Percentiles rank a stretch among this genome's conserved stretches.
Conservation (phyloP, 495 filamentous ascomycete genomes). For the Aspergillus incahuasiensis region DNA sequence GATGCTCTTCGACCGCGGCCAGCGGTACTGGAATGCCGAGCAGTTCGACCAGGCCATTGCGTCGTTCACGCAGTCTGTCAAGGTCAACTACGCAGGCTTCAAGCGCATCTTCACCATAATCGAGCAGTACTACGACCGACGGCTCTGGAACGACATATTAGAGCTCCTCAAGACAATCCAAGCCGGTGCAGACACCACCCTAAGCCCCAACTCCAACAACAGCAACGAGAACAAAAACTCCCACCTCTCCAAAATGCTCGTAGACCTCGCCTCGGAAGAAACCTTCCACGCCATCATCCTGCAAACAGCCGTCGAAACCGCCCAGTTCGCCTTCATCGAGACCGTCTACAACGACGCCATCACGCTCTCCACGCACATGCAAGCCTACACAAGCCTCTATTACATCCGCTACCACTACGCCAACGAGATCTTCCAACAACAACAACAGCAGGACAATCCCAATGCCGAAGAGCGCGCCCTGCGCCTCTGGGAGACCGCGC, state of each 20-base stretch:
- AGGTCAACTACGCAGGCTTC: conserved; percentile 6
- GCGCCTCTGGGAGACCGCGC: conserved; percentile 15
- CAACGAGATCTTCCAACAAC: conserved; percentile 18
- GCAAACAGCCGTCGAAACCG: conserved; percentile 22
- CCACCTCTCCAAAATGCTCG: conserved; percentile 13
- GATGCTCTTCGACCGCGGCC: conserved; percentile 19
- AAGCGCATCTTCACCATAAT: conserved; percentile 22
- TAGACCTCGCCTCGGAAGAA: conserved; percentile 24
- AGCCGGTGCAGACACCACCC: background rate
- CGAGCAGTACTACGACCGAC: conserved; percentile 20
- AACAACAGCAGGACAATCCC: conserved; percentile 1
- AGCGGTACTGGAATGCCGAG: conserved; percentile 15
- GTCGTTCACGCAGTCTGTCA: conserved; percentile 9
- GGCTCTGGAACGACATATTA: conserved; percentile 27
- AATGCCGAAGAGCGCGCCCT: conserved; percentile 18
- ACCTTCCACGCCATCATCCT: conserved; percentile 26
- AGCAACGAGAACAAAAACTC: conserved; percentile 5
- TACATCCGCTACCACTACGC: conserved; percentile 21
- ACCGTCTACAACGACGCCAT: conserved; percentile 27
- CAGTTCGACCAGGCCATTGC: conserved; percentile 24
- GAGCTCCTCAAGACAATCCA: conserved; percentile 28
- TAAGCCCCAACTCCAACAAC: background rate
- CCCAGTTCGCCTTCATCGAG: conserved; percentile 27
- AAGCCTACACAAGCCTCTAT: conserved; percentile 15
- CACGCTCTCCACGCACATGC: conserved; percentile 14